Evolutionary conservation across 2,329 filamentous ascomycete species (phyloP).

Genomic region (Neopestalotiopsis rosae): DNA sequence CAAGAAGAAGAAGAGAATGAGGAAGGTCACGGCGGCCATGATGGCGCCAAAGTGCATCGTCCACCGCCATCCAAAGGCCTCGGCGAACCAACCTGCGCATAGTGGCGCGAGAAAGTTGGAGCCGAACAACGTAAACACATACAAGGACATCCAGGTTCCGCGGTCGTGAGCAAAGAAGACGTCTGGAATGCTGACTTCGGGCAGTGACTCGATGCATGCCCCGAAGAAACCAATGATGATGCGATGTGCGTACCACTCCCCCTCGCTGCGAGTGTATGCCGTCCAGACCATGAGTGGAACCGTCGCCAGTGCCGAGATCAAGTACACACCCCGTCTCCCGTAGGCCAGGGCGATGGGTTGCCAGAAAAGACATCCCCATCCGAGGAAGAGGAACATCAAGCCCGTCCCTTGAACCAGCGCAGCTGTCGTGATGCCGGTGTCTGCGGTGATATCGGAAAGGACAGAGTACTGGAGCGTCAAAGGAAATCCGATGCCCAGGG

Average conservation of each 20-base stretch:
- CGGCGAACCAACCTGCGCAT: conserved; percentile 39
- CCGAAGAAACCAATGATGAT: conserved; percentile 35
- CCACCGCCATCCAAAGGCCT: conserved; percentile 36
- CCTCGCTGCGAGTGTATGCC: conserved; percentile 31
- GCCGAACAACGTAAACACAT: conserved; percentile 33
- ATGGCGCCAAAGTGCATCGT: conserved; percentile 36
- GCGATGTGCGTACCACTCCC: conserved; percentile 33
- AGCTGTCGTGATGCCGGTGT: conserved; percentile 4
- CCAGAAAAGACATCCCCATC: conserved; percentile 41
- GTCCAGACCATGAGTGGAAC: conserved; percentile 30
- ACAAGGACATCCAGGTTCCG: conserved; percentile 33
- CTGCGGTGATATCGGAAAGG: background rate
- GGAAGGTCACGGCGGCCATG: background rate
- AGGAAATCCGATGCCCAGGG: conserved; percentile 23
- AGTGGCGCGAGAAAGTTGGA: conserved; percentile 39
- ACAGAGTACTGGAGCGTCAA: background rate
- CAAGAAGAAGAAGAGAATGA: conserved; percentile 51
- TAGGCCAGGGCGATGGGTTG: conserved; percentile 38
- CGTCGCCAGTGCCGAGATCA: conserved; percentile 32
- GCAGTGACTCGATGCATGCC: conserved; percentile 35
- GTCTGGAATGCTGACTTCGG: conserved; percentile 35
- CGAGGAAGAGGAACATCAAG: conserved; percentile 38
- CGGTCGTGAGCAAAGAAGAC: conserved; percentile 35
- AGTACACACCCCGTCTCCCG: conserved; percentile 37
- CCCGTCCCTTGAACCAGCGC: background rate